Evolutionary conservation across 345 rosid genomes (phyloP).

Genomic region (Ceriops decandra): DNA sequence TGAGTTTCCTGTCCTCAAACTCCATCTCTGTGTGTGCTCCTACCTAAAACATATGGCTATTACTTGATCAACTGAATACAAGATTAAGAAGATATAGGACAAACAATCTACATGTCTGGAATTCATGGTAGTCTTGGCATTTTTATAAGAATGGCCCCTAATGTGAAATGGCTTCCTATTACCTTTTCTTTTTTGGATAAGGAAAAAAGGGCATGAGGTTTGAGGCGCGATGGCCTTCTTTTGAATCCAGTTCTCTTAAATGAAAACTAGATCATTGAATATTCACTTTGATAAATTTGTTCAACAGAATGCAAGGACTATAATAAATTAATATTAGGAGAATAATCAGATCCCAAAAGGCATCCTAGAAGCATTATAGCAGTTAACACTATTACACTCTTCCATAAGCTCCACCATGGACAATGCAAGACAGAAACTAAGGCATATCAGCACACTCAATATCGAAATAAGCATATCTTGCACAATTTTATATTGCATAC

Average conservation of each 20-base stretch:
- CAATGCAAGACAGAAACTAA: neutral
- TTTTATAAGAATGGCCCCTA: neutral
- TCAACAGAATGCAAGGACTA: neutral
- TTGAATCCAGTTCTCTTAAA: too few relatives aligned
- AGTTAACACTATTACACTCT: neutral
- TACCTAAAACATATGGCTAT: constrained; percentile 35
- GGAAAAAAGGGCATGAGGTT: too few relatives aligned
- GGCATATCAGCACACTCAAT: neutral
- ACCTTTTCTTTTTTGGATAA: too few relatives aligned
- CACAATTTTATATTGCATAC: too few relatives aligned
- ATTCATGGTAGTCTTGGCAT: neutral
- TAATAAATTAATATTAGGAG: neutral
- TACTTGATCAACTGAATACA: constrained; percentile 2
- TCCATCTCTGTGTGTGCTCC: constrained; percentile 88
- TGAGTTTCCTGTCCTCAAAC: constrained; percentile 87
- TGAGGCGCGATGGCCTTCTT: too few relatives aligned
- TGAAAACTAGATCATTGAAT: neutral
- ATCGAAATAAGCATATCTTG: too few relatives aligned
- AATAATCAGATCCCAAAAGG: neutral
- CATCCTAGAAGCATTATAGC: too few relatives aligned
- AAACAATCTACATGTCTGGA: neutral
- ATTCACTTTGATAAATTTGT: neutral
- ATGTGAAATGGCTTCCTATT: too few relatives aligned
- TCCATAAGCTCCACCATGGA: neutral
- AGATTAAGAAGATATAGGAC: neutral